Evolutionary conservation across 164 flowering plant species (phyloP).

Genomic region (Macadamia integrifolia): DNA sequence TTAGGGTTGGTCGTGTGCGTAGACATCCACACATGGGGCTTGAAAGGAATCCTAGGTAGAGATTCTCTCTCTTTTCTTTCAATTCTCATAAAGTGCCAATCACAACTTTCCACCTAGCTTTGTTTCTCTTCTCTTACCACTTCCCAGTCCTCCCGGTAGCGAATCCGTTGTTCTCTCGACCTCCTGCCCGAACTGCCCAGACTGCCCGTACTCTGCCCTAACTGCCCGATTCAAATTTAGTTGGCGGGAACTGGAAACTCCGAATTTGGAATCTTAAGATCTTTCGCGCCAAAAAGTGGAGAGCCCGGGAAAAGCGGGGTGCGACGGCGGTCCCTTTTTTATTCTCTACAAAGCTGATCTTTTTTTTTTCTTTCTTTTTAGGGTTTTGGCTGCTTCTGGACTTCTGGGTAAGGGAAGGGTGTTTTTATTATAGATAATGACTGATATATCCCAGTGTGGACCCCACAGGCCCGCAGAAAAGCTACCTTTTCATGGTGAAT

Average conservation of each 20-base stretch:
- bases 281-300: slow-evolving; percentile 7
- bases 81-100: not conserved
- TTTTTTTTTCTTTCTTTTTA: no score
- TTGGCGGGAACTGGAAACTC: slow-evolving; percentile 9
- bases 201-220: slow-evolving; percentile 6
- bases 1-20: not conserved
- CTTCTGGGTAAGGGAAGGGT: no score
- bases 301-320: slow-evolving; percentile 13
- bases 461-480: no score
- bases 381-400: no score
- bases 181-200: slow-evolving; percentile 8
- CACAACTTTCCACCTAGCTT: slow-evolving; percentile 7
- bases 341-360: no score
- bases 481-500: no score
- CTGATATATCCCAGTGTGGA: no score
- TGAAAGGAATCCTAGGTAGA: slow-evolving; percentile 21
- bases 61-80: no score
- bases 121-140: not conserved
- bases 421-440: no score
- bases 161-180: no score
- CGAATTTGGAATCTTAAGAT: slow-evolving; percentile 3
- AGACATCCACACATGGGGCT: slow-evolving; percentile 19
- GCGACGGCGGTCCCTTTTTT: not conserved
- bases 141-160: no score
- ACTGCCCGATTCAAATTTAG: not conserved